These are phyloP conservation scores for Kodamaea arcana DNA, from an alignment of 1,139 yeast species.

Conservation along the genomic window DNA sequence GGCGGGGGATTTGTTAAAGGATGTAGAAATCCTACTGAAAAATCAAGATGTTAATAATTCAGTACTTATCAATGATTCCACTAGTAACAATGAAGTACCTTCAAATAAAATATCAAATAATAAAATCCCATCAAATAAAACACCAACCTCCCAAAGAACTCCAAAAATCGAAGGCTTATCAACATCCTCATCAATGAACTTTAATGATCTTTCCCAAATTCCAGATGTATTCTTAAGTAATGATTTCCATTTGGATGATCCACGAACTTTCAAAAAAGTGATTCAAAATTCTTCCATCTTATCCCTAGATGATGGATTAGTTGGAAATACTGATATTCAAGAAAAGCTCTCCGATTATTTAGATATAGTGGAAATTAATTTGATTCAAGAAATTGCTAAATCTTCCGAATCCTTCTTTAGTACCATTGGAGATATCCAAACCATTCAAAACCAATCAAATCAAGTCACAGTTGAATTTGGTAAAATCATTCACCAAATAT, in stretches of 20 bases:
- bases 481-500: slow-evolving; percentile 39
- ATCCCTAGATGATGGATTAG: slow-evolving; percentile 16
- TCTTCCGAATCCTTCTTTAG: slow-evolving; percentile 82
- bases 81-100: too few relatives aligned
- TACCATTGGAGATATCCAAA: slow-evolving; percentile 73
- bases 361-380: slow-evolving; percentile 77
- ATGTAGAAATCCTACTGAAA: too few relatives aligned
- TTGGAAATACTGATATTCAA: slow-evolving; percentile 58
- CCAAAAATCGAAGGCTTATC: slow-evolving; percentile 14
- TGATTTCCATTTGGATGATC: slow-evolving; percentile 81
- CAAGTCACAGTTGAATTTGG: slow-evolving; percentile 48
- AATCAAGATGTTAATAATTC: too few relatives aligned
- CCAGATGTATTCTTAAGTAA: slow-evolving; percentile 68
- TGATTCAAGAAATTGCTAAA: slow-evolving; percentile 77
- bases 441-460: slow-evolving; percentile 55
- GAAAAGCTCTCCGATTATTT: slow-evolving; percentile 78
- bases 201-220: slow-evolving; percentile 30
- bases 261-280: slow-evolving; percentile 74
- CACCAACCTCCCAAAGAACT: too few relatives aligned
- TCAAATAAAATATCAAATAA: background rate
- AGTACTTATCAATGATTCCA: too few relatives aligned
- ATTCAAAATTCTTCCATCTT: slow-evolving; percentile 50
- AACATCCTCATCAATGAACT: slow-evolving; percentile 13
- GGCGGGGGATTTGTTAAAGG: too few relatives aligned
- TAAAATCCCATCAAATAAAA: too few relatives aligned